Base-by-base conservation (phyloP, 2,329 filamentous ascomycete genomes). In the Fusarium newnesense region DNA sequence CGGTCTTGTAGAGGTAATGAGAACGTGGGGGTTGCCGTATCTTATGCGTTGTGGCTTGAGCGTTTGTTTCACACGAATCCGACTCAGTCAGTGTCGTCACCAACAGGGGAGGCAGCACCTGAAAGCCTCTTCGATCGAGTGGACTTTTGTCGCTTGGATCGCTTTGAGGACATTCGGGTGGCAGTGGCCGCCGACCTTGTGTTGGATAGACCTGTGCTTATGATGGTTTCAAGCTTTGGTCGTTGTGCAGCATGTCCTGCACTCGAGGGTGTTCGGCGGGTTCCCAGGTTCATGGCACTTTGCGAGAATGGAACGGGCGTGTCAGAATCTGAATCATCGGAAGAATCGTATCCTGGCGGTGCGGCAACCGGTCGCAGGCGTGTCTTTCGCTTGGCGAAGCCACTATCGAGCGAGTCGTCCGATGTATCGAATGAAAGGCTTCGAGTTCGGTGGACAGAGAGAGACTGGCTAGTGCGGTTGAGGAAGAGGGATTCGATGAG, bases 221-320 rank as follows among this genome's bases (percentile, higher is more conserved):
- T 67, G 24, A 87, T 87, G 15, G 86, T 87, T 64, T 85, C 82
- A 40, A 87, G 79, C 74, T 83, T 85, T 9, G 85, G 84, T 50
- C 84, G 80, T 69, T 83, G 82, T 1, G 81, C 83, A 40, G 80
- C 83, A 65, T 82, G 82, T 13, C 77, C 76, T 19, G 76, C 65
- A 12, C 74, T 65, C 36, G 77, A 79, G 40, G 56, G 54, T 24
- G 65, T 65, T 34, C 64, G 72, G 30, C 76, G 72, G 43, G 77
- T 80, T 71, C 73, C 78, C 50, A 73, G 44, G 26, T 39, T 69
- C 53, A 69, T 77, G 44, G 75, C 74, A 34, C 75, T 77, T 26
- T 76, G 75, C 42, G 74, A 76, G 46, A 75, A 77, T 21, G 73
- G 67, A 37, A 73, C 65, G 34, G 75, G 69, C 39, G 66, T 59